Base-by-base conservation (phyloP, 352 stramenopile genomes). In the Phytophthora fragariae region DNA sequence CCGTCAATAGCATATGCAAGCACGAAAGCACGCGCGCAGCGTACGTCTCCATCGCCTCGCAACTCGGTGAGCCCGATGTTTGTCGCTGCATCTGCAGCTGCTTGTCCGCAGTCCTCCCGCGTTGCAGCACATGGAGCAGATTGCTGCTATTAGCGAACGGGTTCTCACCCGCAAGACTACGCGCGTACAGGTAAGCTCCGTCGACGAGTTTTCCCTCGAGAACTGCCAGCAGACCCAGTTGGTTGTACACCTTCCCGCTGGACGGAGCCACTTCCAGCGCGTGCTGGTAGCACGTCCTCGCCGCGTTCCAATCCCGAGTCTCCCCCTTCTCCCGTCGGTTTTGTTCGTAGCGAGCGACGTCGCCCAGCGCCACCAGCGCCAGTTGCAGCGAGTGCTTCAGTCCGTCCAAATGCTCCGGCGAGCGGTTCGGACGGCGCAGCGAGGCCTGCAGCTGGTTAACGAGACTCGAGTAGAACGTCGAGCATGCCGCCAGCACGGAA, bases 241-340 rank as follows among this genome's bases (percentile, higher is more conserved):
- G 84, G 67, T 91, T 91, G 74, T 85, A 91, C 37, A 83, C 82
- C 60, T 88, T 89, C 0, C 84, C 84, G 57, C 77, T 87, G 0
- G 68, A 76, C 37, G 84, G 84, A 5, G 73, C 60, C n/a, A 86
- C 65, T 53, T 62, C 17, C 8, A 85, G 62, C 3, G 84, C 84
- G 27, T 67, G 31, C 3, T 78, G 71, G 58, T 91, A 91, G 50
- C 76, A 81, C 17, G 70, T 39, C 35, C 65, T 54, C 1, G 82
- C 78, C 6, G 29, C 12, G 1, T 55, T 52, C 84, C 84, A 91
- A 41, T 81, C 68, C 7, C 62, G 46, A 19, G 8, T 55, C 0
- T 64, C 65, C 11, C 15, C 47, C 33, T 57, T 67, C 50, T 64
- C 56, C 2, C 61, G 39, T 55, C 64, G 49, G 11, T 77, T 81